These are phyloP conservation scores for Diutina mesorugosa DNA, from an alignment of 1,139 yeast species.

Conservation along the genomic window DNA sequence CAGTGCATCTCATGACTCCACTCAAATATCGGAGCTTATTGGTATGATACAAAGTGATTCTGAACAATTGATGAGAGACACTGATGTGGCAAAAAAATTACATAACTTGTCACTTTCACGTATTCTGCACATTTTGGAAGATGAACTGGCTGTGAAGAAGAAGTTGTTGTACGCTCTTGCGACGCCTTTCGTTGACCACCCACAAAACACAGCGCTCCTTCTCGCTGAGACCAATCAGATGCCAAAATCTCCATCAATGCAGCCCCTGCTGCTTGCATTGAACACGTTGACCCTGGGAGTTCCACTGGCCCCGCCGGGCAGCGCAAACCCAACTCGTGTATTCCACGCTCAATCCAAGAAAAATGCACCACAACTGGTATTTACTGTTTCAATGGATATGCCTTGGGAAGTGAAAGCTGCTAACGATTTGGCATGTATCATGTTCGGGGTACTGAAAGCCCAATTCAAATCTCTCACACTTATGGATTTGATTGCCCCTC, in stretches of 20 bases:
- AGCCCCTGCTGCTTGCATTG: conserved; percentile 15
- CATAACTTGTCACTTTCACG: neutral
- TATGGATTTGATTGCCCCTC: conserved; percentile 67
- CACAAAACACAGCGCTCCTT: neutral
- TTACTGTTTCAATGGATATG: conserved; percentile 61
- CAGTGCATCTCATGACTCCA: neutral
- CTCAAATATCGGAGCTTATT: neutral
- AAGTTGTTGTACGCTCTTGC: conserved; percentile 56
- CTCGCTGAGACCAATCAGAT: neutral
- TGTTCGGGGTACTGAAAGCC: conserved; percentile 67
- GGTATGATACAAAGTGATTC: neutral
- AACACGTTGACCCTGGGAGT: conserved; percentile 10
- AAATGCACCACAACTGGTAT: conserved; percentile 66
- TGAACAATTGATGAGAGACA: neutral
- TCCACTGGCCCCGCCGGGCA: conserved; percentile 4
- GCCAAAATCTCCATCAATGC: conserved; percentile 5
- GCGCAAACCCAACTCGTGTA: conserved; percentile 21
- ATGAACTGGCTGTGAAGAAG: conserved; percentile 19
- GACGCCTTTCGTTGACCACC: conserved; percentile 53
- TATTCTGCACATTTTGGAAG: neutral
- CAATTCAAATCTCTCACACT: conserved; percentile 53
- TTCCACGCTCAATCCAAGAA: conserved; percentile 57
- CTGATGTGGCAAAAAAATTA: neutral
- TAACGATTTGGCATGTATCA: conserved; percentile 78
- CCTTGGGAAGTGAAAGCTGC: conserved; percentile 82